These are phyloP conservation scores for Metarhizium album DNA, from an alignment of 2,329 filamentous ascomycete species.

Conservation along the genomic window DNA sequence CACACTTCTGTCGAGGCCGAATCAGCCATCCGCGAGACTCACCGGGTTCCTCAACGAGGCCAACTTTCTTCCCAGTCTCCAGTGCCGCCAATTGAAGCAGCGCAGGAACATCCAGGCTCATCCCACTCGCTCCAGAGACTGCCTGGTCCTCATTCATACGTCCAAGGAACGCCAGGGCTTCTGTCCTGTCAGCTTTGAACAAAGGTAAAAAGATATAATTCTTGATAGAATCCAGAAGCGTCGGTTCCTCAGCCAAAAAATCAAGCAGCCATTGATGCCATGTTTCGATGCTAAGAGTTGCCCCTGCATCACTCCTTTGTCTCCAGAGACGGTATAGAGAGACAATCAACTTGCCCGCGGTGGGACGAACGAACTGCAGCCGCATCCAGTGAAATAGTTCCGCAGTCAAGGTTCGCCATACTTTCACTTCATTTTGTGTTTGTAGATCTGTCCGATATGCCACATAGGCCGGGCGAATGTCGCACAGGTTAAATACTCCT, in stretches of 20 bases:
- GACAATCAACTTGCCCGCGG: slow-evolving; percentile 50
- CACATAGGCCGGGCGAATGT: slow-evolving; percentile 34
- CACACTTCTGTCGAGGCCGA: neutral
- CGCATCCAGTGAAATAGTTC: slow-evolving; percentile 45
- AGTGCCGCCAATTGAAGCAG: slow-evolving; percentile 56
- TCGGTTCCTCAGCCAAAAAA: slow-evolving; percentile 35
- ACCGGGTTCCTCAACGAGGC: slow-evolving; percentile 59
- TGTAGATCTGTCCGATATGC: slow-evolving; percentile 20
- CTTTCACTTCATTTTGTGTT: slow-evolving; percentile 10
- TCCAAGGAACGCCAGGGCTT: slow-evolving; percentile 47
- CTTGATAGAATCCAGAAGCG: slow-evolving; percentile 51
- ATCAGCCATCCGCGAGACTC: slow-evolving; percentile 8
- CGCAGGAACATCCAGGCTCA: slow-evolving; percentile 40
- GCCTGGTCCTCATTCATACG: slow-evolving; percentile 41
- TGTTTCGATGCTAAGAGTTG: slow-evolving; percentile 23
- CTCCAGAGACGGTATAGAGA: slow-evolving; percentile 41
- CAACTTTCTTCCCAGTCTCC: slow-evolving; percentile 59
- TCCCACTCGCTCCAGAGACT: slow-evolving; percentile 32
- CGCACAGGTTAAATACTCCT: slow-evolving; percentile 37
- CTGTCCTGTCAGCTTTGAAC: slow-evolving; percentile 45
- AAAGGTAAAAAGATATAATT: slow-evolving; percentile 53
- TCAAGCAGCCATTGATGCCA: slow-evolving; percentile 49
- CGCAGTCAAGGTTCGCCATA: slow-evolving; percentile 41
- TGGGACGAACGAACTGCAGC: slow-evolving; percentile 46
- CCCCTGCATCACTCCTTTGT: slow-evolving; percentile 15